Evolutionary conservation across 2,329 filamentous ascomycete species (phyloP).

Genomic region (Neoscytalidium dimidiatum): DNA sequence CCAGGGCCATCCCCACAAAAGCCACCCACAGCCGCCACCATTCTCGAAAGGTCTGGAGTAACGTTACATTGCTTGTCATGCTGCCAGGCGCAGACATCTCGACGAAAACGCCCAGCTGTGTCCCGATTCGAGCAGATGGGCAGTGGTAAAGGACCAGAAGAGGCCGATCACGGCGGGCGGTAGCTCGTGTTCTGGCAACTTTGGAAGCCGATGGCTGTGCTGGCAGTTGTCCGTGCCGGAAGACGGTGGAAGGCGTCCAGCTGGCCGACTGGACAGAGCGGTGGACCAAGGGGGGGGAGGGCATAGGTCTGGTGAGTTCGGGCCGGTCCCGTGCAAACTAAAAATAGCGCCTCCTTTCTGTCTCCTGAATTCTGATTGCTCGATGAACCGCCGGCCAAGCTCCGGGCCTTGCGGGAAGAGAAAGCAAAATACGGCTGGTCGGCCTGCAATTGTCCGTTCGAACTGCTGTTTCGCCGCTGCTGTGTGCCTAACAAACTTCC

Average conservation of each 20-base stretch:
- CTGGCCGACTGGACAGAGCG: not conserved
- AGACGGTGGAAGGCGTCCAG: not conserved
- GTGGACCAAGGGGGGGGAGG: not conserved
- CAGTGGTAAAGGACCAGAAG: not conserved
- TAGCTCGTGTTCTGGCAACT: not conserved
- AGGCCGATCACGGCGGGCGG: not conserved
- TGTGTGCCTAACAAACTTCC: not conserved
- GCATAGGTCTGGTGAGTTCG: not conserved
- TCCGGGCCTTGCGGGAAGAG: not conserved
- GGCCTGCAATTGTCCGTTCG: not conserved
- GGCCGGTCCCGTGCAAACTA: not conserved
- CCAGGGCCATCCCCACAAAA: constrained; percentile 10
- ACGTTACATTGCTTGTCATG: not conserved
- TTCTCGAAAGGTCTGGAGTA: constrained; percentile 11
- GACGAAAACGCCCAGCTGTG: not conserved
- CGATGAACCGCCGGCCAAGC: not conserved
- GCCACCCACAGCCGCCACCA: not conserved
- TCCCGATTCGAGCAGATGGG: not conserved
- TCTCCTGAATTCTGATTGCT: not conserved
- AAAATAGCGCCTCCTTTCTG: constrained; percentile 9
- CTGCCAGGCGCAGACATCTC: not conserved
- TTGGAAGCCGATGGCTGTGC: not conserved
- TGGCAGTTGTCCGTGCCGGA: not conserved
- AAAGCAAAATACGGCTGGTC: not conserved
- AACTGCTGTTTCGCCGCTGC: not conserved